Evolutionary conservation across 768 basidiomycete species (phyloP).

Genomic region (Suillus weaverae): DNA sequence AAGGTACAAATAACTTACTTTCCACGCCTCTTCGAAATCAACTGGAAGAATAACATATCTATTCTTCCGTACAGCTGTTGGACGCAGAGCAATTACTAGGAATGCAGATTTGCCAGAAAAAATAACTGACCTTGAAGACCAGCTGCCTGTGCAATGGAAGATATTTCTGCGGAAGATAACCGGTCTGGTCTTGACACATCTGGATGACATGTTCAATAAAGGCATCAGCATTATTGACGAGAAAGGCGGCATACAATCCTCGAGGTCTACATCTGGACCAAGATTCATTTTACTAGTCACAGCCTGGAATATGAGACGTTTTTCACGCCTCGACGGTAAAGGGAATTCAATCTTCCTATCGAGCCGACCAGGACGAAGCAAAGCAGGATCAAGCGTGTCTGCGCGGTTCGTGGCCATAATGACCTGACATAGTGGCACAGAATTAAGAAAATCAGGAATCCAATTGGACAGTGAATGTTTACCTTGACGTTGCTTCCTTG

Average conservation of each 20-base stretch:
- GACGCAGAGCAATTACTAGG: not conserved
- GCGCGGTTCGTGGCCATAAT: conserved; percentile 99
- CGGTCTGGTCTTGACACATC: conserved; percentile 97
- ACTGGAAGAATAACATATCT: conserved; percentile 95
- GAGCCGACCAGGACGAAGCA: conserved; percentile 95
- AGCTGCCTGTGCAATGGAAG: conserved; percentile 94
- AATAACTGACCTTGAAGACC: conserved; percentile 80
- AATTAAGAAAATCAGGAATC: not conserved
- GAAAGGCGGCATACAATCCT: conserved; percentile 77
- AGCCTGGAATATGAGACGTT: conserved; percentile 97
- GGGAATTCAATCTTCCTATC: conserved; percentile 99
- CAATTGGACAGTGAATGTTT: conserved; percentile 2
- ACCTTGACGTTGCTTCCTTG: conserved; percentile 99
- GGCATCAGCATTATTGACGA: conserved; percentile 5
- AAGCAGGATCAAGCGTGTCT: conserved; percentile 95
- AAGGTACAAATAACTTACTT: conserved; percentile 72
- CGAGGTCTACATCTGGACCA: conserved; percentile 94
- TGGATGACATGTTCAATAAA: conserved; percentile 32
- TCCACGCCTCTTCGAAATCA: conserved; percentile 99
- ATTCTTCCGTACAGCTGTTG: conserved; percentile 91
- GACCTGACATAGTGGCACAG: conserved; percentile 52
- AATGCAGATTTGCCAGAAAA: not conserved
- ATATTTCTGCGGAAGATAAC: conserved; percentile 92
- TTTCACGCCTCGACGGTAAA: conserved; percentile 88
- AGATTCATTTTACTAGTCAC: conserved; percentile 97